These are phyloP conservation scores for Mortierella sp. DNA, from an alignment of 371 early-diverging fungal species.

Conservation along the genomic window DNA sequence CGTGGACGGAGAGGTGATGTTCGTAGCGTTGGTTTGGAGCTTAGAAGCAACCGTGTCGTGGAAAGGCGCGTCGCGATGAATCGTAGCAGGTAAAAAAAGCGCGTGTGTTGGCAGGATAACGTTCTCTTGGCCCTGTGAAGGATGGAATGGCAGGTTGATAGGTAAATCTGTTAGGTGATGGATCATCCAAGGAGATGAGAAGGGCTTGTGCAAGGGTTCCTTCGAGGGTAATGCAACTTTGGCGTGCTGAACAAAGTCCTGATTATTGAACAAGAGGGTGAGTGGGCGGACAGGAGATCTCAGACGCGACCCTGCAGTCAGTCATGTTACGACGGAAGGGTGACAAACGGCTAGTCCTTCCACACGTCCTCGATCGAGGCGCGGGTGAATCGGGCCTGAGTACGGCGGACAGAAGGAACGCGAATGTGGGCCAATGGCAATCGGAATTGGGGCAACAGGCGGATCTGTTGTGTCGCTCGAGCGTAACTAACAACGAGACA, in stretches of 20 bases:
- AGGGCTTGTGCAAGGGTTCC: too few relatives aligned
- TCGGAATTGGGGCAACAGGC: background rate
- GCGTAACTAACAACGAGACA: background rate
- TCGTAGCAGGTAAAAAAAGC: too few relatives aligned
- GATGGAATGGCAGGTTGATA: conserved; percentile 1
- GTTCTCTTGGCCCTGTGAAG: too few relatives aligned
- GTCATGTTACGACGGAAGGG: conserved; percentile 20
- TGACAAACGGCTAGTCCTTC: background rate
- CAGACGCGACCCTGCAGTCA: conserved; percentile 10
- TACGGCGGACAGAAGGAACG: background rate
- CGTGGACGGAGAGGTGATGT: conserved; percentile 5
- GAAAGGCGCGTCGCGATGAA: too few relatives aligned
- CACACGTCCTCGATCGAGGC: conserved; percentile 5
- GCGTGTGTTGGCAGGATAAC: background rate
- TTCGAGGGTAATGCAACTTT: too few relatives aligned
- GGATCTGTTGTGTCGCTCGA: background rate
- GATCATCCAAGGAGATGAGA: conserved; percentile 8
- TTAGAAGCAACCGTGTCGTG: too few relatives aligned
- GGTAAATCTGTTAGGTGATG: conserved; percentile 8
- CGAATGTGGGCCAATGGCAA: background rate
- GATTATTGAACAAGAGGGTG: too few relatives aligned
- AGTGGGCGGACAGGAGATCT: conserved; percentile 2
- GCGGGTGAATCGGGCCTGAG: background rate
- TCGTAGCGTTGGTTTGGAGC: background rate
- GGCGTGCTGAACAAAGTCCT: too few relatives aligned